Base-by-base conservation (phyloP, 2,329 filamentous ascomycete genomes). In the Aaosphaeria pasadenensis region DNA sequence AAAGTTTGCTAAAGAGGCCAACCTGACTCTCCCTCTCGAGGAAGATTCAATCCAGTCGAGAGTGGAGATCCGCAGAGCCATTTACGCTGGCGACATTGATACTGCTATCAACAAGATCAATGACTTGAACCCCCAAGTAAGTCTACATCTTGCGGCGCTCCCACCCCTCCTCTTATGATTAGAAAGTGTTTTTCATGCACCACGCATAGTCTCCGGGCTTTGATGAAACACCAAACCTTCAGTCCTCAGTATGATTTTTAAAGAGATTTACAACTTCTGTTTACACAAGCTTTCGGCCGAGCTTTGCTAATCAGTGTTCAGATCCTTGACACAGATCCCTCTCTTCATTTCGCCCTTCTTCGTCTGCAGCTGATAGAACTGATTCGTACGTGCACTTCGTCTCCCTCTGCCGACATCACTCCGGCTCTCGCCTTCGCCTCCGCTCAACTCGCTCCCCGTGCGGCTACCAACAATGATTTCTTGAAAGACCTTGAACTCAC, bases 171-270 rank as follows among this genome's bases (percentile, higher is more conserved):
- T 82, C 80, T 82, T 74, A 91, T 94, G 94, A 99, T 99, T 96
- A 96, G 79, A 89, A 79, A 81, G 57, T 87, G 17, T n/a, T 80
- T 91, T 85, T 95, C 92, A 99, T 99, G 94, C 94, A 99, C 94
- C 94, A 99, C 94, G 91, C 94, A 90, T 94, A 97, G 83, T 84
- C 85, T 82, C 78, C 79, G 83, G 84, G 85, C 83, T 74, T 83
- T 94, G 94, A 95, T 95, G 92, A 97, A 81, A 85, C 86, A 78
- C 17, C 77, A 83, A 81, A 68, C 63, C 85, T 88, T 88, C 85
- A 89, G 84, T 88, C 84, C 82, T 88, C 83, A 88, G 83, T 86
- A 91, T 94, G 89, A 95, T 45, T 41, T 24, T 24, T 24, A 24
- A 24, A 24, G 17, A 24, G 17, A 24, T 24, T 24, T 24, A 24